phyloP scores from a whole-genome alignment of 345 rosid genomes.

The Cochlearia excelsa region DNA sequence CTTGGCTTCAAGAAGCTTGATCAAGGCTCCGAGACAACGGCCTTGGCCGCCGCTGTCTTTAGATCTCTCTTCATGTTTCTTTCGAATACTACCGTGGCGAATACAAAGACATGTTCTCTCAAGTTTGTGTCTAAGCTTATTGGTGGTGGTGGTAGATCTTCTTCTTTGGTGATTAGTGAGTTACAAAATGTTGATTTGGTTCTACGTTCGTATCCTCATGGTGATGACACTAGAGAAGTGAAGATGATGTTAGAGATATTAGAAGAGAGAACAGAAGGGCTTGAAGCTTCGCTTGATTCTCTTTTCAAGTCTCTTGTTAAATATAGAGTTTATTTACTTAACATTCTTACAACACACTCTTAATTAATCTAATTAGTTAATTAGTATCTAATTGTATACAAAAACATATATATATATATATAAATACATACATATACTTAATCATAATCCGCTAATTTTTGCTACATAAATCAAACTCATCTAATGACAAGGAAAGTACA shows the following conservation, averaged over 20 bases:
- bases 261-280: conserved; percentile 37
- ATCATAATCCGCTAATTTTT: background rate
- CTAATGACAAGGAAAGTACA: background rate
- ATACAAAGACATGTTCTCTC: conserved; percentile 41
- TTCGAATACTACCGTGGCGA: conserved; percentile 28
- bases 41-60: conserved; percentile 24
- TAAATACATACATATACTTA: conserved; percentile 9
- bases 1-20: conserved; percentile 43
- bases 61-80: conserved; percentile 48
- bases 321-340: conserved; percentile 51
- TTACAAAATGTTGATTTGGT: conserved; percentile 42
- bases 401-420: conserved; percentile 18
- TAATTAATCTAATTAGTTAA: conserved; percentile 11
- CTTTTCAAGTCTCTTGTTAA: conserved; percentile 46
- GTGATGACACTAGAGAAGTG: conserved; percentile 22
- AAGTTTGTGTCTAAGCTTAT: conserved; percentile 43
- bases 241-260: conserved; percentile 36
- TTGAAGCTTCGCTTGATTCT: conserved; percentile 47
- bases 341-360: conserved; percentile 42
- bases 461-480: background rate
- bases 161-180: conserved; percentile 35
- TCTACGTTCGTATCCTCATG: conserved; percentile 16
- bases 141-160: conserved; percentile 16
- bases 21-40: conserved; percentile 8
- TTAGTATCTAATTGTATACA: conserved; percentile 32